Percentiles rank a stretch among this genome's conserved stretches.
phyloP scores from a whole-genome alignment of 78 protist genomes.

The Kipferlia bialata region DNA sequence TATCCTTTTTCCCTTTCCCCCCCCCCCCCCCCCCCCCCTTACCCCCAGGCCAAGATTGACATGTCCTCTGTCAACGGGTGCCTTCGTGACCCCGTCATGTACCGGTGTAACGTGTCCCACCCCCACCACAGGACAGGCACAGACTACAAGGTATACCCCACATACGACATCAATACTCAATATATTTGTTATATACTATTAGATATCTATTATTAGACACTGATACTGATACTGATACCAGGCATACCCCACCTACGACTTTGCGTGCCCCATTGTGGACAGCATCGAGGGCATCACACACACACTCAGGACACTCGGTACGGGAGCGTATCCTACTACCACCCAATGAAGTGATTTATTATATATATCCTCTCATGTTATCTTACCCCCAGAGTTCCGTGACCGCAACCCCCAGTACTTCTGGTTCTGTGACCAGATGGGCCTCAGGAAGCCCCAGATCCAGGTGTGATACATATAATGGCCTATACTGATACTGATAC shows the following conservation, averaged over 20 bases:
- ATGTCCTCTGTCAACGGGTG: conserved; percentile 40
- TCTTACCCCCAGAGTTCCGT: too few relatives aligned
- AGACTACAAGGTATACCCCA: conserved; percentile 81
- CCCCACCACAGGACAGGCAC: conserved; percentile 49
- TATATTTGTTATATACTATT: too few relatives aligned
- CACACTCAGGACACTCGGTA: conserved; percentile 77
- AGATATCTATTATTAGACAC: too few relatives aligned
- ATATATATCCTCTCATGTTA: too few relatives aligned
- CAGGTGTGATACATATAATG: too few relatives aligned
- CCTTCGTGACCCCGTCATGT: conserved; percentile 89
- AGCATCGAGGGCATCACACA: conserved; percentile 80
- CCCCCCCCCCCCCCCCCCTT: conserved; percentile 44
- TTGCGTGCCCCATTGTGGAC: conserved; percentile 94
- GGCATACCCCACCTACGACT: conserved; percentile 92
- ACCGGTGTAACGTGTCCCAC: conserved; percentile 48
- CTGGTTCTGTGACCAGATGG: conserved; percentile 54
- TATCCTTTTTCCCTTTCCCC: background rate
- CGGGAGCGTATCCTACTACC: too few relatives aligned
- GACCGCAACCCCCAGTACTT: conserved; percentile 78
- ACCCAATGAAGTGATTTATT: too few relatives aligned
- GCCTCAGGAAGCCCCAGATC: conserved; percentile 37
- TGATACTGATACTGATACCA: too few relatives aligned
- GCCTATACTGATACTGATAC: too few relatives aligned
- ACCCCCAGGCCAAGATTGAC: conserved; percentile 78
- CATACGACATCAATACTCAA: conserved; percentile 97